phyloP scores from a whole-genome alignment of 1,139 yeast genomes.

The Diutina ranongensis region DNA sequence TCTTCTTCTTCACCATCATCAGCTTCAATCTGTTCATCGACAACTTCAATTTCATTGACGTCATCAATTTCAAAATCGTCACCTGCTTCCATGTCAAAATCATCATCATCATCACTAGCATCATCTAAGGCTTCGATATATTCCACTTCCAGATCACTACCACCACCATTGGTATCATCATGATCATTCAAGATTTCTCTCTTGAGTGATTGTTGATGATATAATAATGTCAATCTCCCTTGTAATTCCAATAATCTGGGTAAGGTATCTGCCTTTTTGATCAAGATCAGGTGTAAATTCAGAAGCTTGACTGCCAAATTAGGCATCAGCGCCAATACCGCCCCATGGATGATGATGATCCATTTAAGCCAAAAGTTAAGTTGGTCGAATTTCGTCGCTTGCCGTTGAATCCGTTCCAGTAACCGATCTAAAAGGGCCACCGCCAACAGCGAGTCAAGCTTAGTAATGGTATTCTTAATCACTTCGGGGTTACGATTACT shows the following conservation, averaged over 20 bases:
- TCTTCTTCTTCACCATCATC: constrained; percentile 14
- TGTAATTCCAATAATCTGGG: constrained; percentile 76
- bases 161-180: constrained; percentile 9
- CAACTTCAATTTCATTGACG: constrained; percentile 13
- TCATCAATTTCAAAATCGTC: constrained; percentile 15
- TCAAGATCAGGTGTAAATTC: constrained; percentile 65
- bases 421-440: constrained; percentile 67
- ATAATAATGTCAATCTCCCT: constrained; percentile 64
- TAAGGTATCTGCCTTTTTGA: constrained; percentile 61
- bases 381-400: constrained; percentile 52
- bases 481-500: constrained; percentile 62
- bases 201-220: constrained; percentile 61
- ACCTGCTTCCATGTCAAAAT: constrained; percentile 11
- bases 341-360: constrained; percentile 87
- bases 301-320: constrained; percentile 58
- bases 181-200: constrained; percentile 31
- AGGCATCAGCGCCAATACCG: constrained; percentile 57
- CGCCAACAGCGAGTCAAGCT: constrained; percentile 63
- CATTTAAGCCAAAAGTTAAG: constrained; percentile 88
- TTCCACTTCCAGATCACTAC: constrained; percentile 24
- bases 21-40: constrained; percentile 12
- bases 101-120: constrained; percentile 13
- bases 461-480: constrained; percentile 59
- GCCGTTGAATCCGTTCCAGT: constrained; percentile 74
- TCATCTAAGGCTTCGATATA: constrained; percentile 32